Conservation (phyloP, 2,329 filamentous ascomycete species). For the Colletotrichum siamense region DNA sequence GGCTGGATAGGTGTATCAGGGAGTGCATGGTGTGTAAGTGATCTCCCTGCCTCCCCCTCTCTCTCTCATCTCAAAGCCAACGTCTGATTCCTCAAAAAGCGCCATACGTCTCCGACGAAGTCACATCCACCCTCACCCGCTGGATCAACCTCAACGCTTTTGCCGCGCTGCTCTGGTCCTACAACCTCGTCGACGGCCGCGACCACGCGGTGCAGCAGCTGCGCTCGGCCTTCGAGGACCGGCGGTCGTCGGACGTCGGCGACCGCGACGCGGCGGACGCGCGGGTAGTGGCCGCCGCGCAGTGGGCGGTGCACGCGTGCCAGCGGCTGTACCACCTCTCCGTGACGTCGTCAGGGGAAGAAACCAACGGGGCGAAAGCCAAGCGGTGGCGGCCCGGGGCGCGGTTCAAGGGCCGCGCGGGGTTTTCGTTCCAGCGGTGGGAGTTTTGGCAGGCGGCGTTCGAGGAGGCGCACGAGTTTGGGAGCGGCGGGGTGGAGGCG, state of each 20-base stretch:
- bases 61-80: not conserved
- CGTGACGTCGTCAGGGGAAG: not conserved
- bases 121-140: not conserved
- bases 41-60: no score
- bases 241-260: not conserved
- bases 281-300: slow-evolving; percentile 9
- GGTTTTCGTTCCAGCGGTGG: slow-evolving; percentile 17
- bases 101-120: not conserved
- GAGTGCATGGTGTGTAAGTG: slow-evolving; percentile 11
- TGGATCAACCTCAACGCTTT: slow-evolving; percentile 21
- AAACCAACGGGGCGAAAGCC: no score
- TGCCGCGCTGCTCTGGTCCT: slow-evolving; percentile 21
- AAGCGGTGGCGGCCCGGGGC: not conserved
- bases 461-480: slow-evolving; percentile 10
- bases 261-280: slow-evolving; percentile 2
- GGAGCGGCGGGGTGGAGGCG: slow-evolving; percentile 33
- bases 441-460: slow-evolving; percentile 22
- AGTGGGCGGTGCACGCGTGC: slow-evolving; percentile 17
- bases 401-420: slow-evolving; percentile 1
- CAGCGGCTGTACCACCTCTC: slow-evolving; percentile 19
- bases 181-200: slow-evolving; percentile 18
- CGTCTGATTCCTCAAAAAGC: not conserved
- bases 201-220: slow-evolving; percentile 19
- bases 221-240: slow-evolving; percentile 20
- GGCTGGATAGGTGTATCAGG: not conserved